Conservation (phyloP, 306 rosid genomes). For the Erythrophleum fordii region DNA sequence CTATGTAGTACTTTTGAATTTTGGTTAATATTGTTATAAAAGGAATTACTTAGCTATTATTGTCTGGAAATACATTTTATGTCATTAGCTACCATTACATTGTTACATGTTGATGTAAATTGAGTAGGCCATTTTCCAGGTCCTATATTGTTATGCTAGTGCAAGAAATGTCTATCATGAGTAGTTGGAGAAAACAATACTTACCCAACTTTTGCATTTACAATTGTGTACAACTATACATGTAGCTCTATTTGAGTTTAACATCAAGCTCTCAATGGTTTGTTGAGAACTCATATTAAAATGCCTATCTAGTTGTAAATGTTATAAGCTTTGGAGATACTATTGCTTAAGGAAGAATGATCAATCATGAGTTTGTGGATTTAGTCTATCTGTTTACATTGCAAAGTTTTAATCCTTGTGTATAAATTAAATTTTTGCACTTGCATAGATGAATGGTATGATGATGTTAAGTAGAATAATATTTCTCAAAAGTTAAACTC, state of each 20-base stretch:
- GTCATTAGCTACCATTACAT: too few species aligned
- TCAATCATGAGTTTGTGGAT: background rate
- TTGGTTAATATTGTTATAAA: too few species aligned
- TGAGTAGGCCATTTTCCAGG: constrained; percentile 36
- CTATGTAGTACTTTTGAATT: too few species aligned
- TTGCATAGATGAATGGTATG: background rate
- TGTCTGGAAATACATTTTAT: too few species aligned
- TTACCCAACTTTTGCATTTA: constrained; percentile 27
- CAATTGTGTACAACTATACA: constrained; percentile 14
- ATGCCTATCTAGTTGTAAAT: constrained; percentile 16
- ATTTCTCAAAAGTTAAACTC: background rate
- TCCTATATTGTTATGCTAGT: constrained; percentile 37
- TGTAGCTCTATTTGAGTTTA: background rate
- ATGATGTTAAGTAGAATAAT: background rate
- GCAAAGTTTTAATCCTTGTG: background rate
- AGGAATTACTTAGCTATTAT: too few species aligned
- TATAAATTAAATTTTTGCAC: background rate
- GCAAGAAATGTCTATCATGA: constrained; percentile 30
- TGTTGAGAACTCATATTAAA: constrained; percentile 19
- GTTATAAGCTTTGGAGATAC: background rate
- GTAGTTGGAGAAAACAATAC: constrained; percentile 28
- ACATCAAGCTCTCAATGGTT: background rate
- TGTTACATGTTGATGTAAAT: constrained; percentile 42
- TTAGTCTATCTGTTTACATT: background rate
- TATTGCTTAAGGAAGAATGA: background rate